Percentiles rank a stretch among this genome's conserved stretches.
phyloP scores from a whole-genome alignment of 2,329 filamentous ascomycete genomes.

The Dendryphion nanum region DNA sequence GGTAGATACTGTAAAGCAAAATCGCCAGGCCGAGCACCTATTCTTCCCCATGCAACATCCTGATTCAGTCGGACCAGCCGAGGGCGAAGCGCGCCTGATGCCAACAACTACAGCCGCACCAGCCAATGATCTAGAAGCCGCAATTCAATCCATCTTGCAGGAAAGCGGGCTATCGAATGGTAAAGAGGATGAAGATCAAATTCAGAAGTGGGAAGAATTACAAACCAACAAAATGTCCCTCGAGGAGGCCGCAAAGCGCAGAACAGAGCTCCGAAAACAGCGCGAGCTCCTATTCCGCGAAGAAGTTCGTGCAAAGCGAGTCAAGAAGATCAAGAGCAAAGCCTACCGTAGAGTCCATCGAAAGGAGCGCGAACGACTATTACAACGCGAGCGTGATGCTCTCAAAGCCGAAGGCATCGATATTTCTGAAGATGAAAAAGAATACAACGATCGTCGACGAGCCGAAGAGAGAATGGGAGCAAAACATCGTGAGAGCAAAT shows the following conservation, averaged over 20 bases:
- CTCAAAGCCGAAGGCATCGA: conserved; percentile 60
- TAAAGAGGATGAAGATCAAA: conserved; percentile 60
- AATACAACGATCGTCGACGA: conserved; percentile 68
- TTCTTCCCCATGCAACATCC: conserved; percentile 81
- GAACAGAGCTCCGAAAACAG: conserved; percentile 72
- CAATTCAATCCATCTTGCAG: conserved; percentile 84
- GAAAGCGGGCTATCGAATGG: conserved; percentile 75
- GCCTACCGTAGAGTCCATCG: conserved; percentile 89
- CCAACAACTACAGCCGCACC: conserved; percentile 59
- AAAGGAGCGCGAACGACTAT: conserved; percentile 65
- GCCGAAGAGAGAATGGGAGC: conserved; percentile 84
- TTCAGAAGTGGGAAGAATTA: conserved; percentile 67
- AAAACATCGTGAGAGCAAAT: conserved; percentile 84
- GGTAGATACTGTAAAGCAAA: conserved; percentile 93
- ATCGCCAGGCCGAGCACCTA: conserved; percentile 86
- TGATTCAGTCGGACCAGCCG: conserved; percentile 56
- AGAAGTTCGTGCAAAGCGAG: conserved; percentile 81
- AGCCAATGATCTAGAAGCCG: conserved; percentile 77
- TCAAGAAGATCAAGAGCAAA: conserved; percentile 99
- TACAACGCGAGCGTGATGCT: conserved; percentile 57
- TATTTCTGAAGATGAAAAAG: conserved; percentile 63
- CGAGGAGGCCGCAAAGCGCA: conserved; percentile 69
- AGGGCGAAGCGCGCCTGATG: conserved; percentile 64
- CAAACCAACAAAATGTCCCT: conserved; percentile 71
- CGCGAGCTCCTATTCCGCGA: conserved; percentile 86